These are phyloP conservation scores for Malassezia globosa DNA, from an alignment of 1,284 basidiomycete genomes.

Conservation along the genomic window DNA sequence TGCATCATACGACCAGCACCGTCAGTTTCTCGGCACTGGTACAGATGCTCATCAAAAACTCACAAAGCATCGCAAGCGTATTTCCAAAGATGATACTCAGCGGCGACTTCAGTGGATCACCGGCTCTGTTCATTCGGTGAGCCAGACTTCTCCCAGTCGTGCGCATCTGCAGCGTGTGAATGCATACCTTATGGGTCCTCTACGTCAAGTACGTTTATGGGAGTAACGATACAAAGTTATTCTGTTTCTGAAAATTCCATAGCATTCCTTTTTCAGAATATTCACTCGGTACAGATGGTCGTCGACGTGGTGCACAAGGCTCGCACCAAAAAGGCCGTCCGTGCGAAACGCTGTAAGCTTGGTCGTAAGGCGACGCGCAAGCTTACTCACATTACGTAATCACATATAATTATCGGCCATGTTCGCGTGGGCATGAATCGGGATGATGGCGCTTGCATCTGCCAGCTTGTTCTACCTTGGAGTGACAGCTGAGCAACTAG, in stretches of 20 bases:
- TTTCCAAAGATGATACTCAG: slow-evolving; percentile 13
- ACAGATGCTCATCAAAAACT: not conserved
- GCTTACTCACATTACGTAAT: too few relatives aligned
- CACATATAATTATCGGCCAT: too few relatives aligned
- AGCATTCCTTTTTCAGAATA: not conserved
- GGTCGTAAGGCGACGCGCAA: too few relatives aligned
- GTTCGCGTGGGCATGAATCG: too few relatives aligned
- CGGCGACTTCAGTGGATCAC: slow-evolving; percentile 17
- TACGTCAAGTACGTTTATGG: slow-evolving; percentile 6
- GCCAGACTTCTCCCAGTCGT: slow-evolving; percentile 4
- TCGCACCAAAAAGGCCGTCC: too few relatives aligned
- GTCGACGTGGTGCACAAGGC: not conserved
- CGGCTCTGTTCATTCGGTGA: not conserved
- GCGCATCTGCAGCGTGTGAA: slow-evolving; percentile 16
- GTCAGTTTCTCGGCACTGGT: slow-evolving; percentile 11
- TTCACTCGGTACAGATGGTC: not conserved
- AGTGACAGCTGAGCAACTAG: too few relatives aligned
- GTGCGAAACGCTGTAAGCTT: too few relatives aligned
- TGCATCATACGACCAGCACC: slow-evolving; percentile 37
- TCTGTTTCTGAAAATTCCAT: not conserved
- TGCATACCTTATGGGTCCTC: slow-evolving; percentile 11
- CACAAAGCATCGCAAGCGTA: slow-evolving; percentile 2
- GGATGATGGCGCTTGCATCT: too few relatives aligned
- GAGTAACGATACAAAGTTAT: too few relatives aligned
- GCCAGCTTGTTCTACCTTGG: too few relatives aligned